phyloP scores from a whole-genome alignment of 768 basidiomycete genomes.

The Tricholoma hemisulphureum region DNA sequence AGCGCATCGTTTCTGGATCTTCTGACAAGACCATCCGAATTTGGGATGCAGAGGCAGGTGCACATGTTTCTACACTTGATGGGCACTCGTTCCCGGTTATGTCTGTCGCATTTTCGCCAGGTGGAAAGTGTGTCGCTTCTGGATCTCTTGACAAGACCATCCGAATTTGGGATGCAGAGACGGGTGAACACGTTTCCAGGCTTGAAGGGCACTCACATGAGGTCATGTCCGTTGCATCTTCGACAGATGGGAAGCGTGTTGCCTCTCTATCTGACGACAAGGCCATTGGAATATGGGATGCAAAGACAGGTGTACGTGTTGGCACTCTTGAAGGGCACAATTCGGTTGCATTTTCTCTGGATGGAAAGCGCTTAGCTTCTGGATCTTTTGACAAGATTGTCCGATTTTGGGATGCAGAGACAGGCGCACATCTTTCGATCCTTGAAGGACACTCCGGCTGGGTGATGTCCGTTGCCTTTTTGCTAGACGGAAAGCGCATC shows the following conservation, averaged over 20 bases:
- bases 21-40: neutral
- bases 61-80: neutral
- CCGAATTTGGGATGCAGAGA: neutral
- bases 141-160: neutral
- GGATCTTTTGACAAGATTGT: neutral
- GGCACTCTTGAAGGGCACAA: neutral
- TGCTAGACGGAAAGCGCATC: neutral
- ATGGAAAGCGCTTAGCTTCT: neutral
- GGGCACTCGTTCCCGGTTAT: neutral
- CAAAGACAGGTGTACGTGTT: neutral
- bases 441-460: too few species aligned
- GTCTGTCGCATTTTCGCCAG: neutral
- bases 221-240: neutral
- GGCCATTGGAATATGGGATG: neutral
- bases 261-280: neutral
- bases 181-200: neutral
- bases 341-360: neutral
- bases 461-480: neutral
- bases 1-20: neutral
- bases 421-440: too few species aligned
- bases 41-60: neutral
- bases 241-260: neutral
- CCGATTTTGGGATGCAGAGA: neutral
- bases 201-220: too few species aligned
- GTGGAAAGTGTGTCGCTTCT: neutral